Conservation (phyloP, 2,329 filamentous ascomycete species). For the Colletotrichum navitas region DNA sequence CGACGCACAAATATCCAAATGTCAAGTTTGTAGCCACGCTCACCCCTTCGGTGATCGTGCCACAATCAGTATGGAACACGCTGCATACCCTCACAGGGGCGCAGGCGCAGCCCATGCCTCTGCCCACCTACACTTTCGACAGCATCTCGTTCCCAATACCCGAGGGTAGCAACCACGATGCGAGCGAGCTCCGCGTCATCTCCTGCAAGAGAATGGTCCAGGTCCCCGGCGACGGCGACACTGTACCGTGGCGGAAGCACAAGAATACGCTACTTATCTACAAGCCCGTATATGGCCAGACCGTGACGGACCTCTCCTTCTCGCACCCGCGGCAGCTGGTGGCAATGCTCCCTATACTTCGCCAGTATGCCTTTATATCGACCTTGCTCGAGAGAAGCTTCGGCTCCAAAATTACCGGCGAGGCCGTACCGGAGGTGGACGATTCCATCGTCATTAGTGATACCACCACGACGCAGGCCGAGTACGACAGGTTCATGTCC, state of each 20-base stretch:
- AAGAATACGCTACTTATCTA: slow-evolving; percentile 76
- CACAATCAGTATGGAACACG: slow-evolving; percentile 72
- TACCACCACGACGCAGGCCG: slow-evolving; percentile 49
- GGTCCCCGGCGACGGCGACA: slow-evolving; percentile 52
- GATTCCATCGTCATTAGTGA: slow-evolving; percentile 37
- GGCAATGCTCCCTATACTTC: slow-evolving; percentile 77
- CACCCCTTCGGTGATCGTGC: slow-evolving; percentile 79
- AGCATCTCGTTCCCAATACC: slow-evolving; percentile 67
- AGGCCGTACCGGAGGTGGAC: slow-evolving; percentile 49
- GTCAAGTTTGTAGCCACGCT: slow-evolving; percentile 82
- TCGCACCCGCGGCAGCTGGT: slow-evolving; percentile 83
- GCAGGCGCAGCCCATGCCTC: slow-evolving; percentile 55
- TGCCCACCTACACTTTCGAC: slow-evolving; percentile 66
- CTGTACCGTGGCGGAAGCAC: slow-evolving; percentile 55
- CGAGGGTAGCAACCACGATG: slow-evolving; percentile 63
- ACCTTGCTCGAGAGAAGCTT: slow-evolving; percentile 75
- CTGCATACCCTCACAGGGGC: slow-evolving; percentile 70
- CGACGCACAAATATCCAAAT: slow-evolving; percentile 71
- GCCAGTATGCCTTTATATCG: slow-evolving; percentile 81
- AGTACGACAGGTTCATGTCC: slow-evolving; percentile 51
- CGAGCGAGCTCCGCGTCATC: slow-evolving; percentile 70
- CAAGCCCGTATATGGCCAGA: slow-evolving; percentile 78
- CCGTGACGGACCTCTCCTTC: slow-evolving; percentile 78
- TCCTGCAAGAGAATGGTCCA: slow-evolving; percentile 61
- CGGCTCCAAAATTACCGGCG: slow-evolving; percentile 37